Evolutionary conservation across 345 rosid species (phyloP).

Genomic region (Euphorbia peplus): DNA sequence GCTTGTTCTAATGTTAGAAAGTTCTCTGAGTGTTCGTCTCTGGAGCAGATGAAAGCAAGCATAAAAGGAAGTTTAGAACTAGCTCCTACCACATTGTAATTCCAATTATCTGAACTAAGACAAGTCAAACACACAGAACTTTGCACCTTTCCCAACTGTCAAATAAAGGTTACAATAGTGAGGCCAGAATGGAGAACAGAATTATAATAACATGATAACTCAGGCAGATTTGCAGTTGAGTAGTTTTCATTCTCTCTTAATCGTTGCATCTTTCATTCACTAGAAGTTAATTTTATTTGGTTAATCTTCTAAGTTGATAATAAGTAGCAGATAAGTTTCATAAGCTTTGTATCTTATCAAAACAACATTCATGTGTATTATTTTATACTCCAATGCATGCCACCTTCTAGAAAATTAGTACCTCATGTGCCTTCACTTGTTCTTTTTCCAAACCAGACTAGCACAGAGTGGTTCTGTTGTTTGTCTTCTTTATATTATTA

Average conservation of each 20-base stretch:
- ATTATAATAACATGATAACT: not conserved
- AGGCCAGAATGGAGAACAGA: not conserved
- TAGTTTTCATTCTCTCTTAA: not conserved
- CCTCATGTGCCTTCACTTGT: not conserved
- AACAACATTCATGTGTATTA: not conserved
- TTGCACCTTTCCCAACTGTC: not conserved
- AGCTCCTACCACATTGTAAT: not conserved
- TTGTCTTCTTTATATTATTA: not conserved
- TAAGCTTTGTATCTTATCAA: not conserved
- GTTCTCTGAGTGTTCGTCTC: not conserved
- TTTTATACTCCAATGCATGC: not conserved
- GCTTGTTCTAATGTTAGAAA: not conserved
- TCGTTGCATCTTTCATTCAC: not conserved
- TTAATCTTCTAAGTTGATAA: not conserved
- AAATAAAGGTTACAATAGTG: not conserved
- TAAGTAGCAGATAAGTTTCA: not conserved
- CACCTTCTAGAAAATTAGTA: not conserved
- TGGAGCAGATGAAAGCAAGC: not conserved
- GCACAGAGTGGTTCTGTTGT: not conserved
- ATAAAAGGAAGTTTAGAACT: not conserved
- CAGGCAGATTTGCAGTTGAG: not conserved
- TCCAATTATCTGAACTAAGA: not conserved
- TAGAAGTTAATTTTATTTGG: constrained; percentile 2
- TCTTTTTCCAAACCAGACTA: not conserved
- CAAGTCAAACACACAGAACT: not conserved